Evolutionary conservation across 2,329 filamentous ascomycete species (phyloP), one percentile per base, ranked within the genome.

Genomic region (Grosmannia clavigera): DNA sequence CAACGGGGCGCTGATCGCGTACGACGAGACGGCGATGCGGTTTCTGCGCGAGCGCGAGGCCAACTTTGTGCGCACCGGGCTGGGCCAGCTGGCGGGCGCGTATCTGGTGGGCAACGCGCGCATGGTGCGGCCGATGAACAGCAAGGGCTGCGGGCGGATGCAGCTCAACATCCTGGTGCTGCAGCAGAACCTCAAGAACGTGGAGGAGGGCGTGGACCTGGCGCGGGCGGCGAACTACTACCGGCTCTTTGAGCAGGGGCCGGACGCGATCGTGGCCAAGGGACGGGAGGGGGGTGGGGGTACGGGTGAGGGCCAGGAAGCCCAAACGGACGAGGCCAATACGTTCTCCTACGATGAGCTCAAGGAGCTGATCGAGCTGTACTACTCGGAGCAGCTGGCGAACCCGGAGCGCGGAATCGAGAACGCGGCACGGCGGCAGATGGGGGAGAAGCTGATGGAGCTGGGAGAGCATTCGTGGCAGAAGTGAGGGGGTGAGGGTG

Each of bases 141-240:
- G 75, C 46, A 83, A 87, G 66, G 94, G 94, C 51, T 89, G 86
- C 62, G 84, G 85, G n/a, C 83, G 91, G 46, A 91, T 99, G 83
- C 87, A 91, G 70, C 83, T 97, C 68, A 96, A 99, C 70, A 90
- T 96, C 56, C 80, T 96, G 29, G 94, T 99, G 50, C 77, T 99
- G 58, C 92, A 97, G 73, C 94, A 99, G 70, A 96, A 96, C 68
- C 82, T 99, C 60, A 96, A 96, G 76, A 95, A 95, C 65, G 86
- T 99, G 58, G 90, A 94, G 71, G 78, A 82, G 2, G 81, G 81
- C 10, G 85, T 88, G 3, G 79, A 81, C 60, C 76, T 92, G 33
- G 77, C 78, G 4, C 76, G 82, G 43, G 82, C 86, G 1, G 80
- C 82, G 25, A 79, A 81, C 61, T 92, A 87, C 73, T 92, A 85